Base-by-base conservation (phyloP, 768 basidiomycete species). In the Panaeolus cyanescens region DNA sequence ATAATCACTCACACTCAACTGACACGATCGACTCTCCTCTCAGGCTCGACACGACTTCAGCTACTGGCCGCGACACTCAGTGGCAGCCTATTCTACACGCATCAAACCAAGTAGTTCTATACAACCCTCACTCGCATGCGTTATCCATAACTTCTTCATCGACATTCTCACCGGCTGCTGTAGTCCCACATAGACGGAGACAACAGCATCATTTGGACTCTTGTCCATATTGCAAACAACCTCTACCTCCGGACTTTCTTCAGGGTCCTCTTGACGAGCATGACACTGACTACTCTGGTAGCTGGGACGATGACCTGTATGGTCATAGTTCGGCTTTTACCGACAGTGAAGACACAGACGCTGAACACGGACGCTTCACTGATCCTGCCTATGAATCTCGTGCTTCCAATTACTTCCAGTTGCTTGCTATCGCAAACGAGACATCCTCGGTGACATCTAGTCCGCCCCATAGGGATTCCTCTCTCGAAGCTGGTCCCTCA, bases 71-170 rank as follows among this genome's bases (percentile, higher is more conserved):
- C 58, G 63, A 55, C 58, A 63, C 30, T 70, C 67, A 86, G 59
- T 94, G 92, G 92, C 89, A 83, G 58, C 88, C 92, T 1, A 92
- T 95, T 62, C 79, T 93, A 17, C 92, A 92, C 50, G 83, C 83
- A n/a, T 88, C 90, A 0, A 91, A 92, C 72, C 92, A 94, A 68
- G 88, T 95, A 33, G 93, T 95, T 15, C 81, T 95, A 7, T 95
- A 94, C 76, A 92, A 95, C 70, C 88, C 93, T 0, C 88, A 84
- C 1, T 93, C 90, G 1, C 93, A 95, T 69, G 92, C 93, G 1
- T 77, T 95, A 20, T 84, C 92, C 17, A 89, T 72, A 32, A 30
- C 68, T 1, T 93, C 60, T 79, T 67, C 67, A 45, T 79, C 42
- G 74, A 75, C 32, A 63, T 71, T 56, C 54, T 68, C 40, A 54